Conservation (phyloP, 345 rosid genomes). For the Leavenworthia alabamica region DNA sequence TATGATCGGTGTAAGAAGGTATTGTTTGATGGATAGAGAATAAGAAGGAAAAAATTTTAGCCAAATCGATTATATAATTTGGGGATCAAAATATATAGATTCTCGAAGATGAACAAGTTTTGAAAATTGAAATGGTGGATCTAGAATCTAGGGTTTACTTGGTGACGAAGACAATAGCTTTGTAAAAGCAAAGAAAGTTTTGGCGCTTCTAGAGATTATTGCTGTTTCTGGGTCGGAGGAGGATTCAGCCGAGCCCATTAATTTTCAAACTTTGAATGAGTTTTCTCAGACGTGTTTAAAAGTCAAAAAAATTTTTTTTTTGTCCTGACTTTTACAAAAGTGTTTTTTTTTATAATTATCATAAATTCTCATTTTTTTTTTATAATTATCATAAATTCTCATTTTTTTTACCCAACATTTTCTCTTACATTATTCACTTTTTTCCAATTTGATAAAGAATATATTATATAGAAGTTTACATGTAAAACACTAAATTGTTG, state of each 20-base stretch:
- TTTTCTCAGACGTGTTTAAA: conserved; percentile 7
- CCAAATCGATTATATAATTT: not conserved
- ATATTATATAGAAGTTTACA: no score
- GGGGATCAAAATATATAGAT: not conserved
- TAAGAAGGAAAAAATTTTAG: not conserved
- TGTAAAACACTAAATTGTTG: no score
- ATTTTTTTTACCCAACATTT: not conserved
- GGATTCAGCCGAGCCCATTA: conserved; percentile 14
- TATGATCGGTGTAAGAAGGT: not conserved
- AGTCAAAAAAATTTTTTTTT: not conserved
- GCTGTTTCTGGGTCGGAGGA: conserved; percentile 17
- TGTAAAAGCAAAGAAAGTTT: conserved; percentile 5
- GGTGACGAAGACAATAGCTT: conserved; percentile 28
- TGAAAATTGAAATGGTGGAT: not conserved
- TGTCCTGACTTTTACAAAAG: not conserved
- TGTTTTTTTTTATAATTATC: no score
- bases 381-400: not conserved
- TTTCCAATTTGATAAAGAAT: no score
- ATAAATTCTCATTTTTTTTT: not conserved
- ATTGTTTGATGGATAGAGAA: not conserved
- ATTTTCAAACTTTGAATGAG: conserved; percentile 29
- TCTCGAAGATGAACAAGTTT: not conserved
- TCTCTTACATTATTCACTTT: not conserved
- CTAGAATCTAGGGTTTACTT: conserved; percentile 35
- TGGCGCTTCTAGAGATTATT: conserved; percentile 21